Evolutionary conservation across 441 rosid species (phyloP).

Genomic region (Corymbia calophylla): DNA sequence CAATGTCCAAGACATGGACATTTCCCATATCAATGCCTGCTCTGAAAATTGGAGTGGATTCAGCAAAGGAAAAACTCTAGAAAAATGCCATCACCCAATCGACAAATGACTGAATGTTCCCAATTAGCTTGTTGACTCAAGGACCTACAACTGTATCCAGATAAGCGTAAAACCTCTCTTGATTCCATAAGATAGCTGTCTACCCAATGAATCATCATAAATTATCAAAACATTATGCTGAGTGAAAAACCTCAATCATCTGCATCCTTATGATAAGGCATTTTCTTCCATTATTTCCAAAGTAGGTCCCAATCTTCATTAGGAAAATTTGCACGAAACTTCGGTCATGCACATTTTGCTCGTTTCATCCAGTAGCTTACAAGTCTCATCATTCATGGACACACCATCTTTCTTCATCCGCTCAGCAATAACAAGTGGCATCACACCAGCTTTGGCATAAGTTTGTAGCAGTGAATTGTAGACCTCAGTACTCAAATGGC

Average conservation of each 20-base stretch:
- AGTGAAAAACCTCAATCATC: not conserved
- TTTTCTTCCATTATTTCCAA: not conserved
- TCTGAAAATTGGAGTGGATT: not conserved
- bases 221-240: not conserved
- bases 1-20: not conserved
- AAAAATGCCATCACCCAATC: not conserved
- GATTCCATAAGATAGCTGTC: not conserved
- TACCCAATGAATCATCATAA: not conserved
- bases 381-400: not conserved
- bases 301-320: not conserved
- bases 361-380: not conserved
- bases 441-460: not conserved
- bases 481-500: not conserved
- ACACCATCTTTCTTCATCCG: constrained; percentile 2
- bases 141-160: not conserved
- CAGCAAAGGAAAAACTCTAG: not conserved
- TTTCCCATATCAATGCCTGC: not conserved
- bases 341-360: not conserved
- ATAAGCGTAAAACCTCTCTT: not conserved
- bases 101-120: not conserved
- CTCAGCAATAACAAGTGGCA: not conserved
- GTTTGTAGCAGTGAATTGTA: not conserved
- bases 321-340: not conserved
- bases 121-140: not conserved
- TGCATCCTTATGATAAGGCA: not conserved